Evolutionary conservation across 148 eudicot genomes (phyloP).

Genomic region (Chenopodium quinoa): DNA sequence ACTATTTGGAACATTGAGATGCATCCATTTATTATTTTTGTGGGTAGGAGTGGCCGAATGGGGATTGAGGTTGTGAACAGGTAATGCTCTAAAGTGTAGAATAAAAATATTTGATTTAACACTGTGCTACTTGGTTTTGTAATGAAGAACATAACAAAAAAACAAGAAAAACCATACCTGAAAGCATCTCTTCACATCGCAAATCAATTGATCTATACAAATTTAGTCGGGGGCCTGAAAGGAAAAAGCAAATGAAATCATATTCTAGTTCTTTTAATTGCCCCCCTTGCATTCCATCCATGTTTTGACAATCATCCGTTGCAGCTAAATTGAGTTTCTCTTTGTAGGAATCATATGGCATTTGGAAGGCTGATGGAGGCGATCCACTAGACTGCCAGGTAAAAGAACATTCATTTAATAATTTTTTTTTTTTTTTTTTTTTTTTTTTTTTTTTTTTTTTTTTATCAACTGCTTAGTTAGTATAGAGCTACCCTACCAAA

Average conservation of each 20-base stretch:
- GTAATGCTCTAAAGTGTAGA: background rate
- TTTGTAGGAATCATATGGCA: conserved; percentile 82
- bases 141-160: conserved; percentile 9
- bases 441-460: background rate
- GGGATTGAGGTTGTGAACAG: background rate
- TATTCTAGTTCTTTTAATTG: conserved; percentile 63
- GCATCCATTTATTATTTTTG: background rate
- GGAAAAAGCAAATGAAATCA: conserved; percentile 81
- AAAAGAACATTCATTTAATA: conserved; percentile 12
- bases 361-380: conserved; percentile 79
- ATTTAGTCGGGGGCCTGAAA: conserved; percentile 68
- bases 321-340: conserved; percentile 37
- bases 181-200: conserved; percentile 94
- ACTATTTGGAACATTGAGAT: background rate
- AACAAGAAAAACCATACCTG: conserved; percentile 41
- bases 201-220: conserved; percentile 84
- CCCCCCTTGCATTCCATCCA: conserved; percentile 34
- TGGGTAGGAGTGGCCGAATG: background rate
- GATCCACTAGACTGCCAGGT: conserved; percentile 76
- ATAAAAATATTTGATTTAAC: background rate
- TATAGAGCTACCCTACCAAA: background rate
- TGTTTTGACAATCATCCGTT: conserved; percentile 31
- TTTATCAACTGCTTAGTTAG: background rate
- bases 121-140: background rate
- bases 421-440: background rate